Base-by-base conservation (phyloP, 257 asterid species). In the Sherardia arvensis region DNA sequence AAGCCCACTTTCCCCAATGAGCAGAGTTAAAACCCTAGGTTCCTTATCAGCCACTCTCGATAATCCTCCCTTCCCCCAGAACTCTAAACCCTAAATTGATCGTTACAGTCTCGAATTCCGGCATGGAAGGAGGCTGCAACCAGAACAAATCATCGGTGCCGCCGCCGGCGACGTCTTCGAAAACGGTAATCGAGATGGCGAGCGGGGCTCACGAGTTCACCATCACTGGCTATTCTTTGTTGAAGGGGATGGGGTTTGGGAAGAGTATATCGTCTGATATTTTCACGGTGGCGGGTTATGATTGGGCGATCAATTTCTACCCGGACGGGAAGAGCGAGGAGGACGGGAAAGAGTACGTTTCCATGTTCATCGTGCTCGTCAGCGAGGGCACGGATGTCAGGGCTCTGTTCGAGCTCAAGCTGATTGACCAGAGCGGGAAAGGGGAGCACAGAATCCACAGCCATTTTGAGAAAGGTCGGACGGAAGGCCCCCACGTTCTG, bases 281-380 rank as follows among this genome's bases (percentile, higher is more conserved):
- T 65, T 92, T 92, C 70, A 76, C 64, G 82, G 95, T 92, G 45
- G 98, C 97, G 29, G 97, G 97, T 53, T 81, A 85, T 71, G 27
- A 90, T 28, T 92, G 98, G 98, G 95, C 95, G 53, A 80, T 92
- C 66, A 83, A 89, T 80, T 92, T 89, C 61, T 92, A 89, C 25
- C 97, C 98, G 0, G 96, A 87, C 57, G 98, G 98, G 62, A 92
- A 92, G 86, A 87, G 95, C 69, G 28, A 66, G 74, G 95, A 86
- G 83, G 95, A 89, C 69, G 85, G 84, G 62, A 79, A 91, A 2
- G 79, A 91, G 1, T 85, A 89, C 45, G 95, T 92, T 12, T 92
- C 98, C 7, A 76, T 89, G 74, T 92, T 86, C 69, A 85, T 88
- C 61, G 95, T 91, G 25, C 66, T 88, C 29, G 96, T 95, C 1